Evolutionary conservation across 2,329 filamentous ascomycete genomes (phyloP).

Genomic region (Elsinoe fawcettii): DNA sequence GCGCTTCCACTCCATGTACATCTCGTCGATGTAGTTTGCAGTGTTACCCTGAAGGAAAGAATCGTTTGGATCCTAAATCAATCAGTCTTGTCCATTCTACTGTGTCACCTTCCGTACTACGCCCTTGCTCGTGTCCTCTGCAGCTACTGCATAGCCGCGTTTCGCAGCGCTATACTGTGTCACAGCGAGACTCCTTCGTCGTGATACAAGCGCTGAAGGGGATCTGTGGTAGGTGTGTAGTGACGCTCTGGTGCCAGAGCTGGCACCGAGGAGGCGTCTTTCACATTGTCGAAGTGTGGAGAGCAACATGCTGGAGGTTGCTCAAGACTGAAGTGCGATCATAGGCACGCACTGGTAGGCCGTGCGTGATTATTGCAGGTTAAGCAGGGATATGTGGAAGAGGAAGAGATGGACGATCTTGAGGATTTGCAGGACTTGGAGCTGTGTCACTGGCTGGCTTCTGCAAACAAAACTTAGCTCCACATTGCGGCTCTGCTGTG

Average conservation of each 20-base stretch:
- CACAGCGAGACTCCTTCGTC: conserved; percentile 41
- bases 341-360: conserved; percentile 9
- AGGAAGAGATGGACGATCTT: not conserved
- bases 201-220: conserved; percentile 38
- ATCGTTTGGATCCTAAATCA: conserved; percentile 69
- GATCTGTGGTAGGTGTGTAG: conserved; percentile 36
- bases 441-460: not conserved
- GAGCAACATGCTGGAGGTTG: conserved; percentile 57
- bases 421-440: not conserved
- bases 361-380: conserved; percentile 1
- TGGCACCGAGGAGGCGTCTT: conserved; percentile 54
- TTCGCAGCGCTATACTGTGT: conserved; percentile 36
- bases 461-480: conserved; percentile 1
- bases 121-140: conserved; percentile 52
- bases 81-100: conserved; percentile 22
- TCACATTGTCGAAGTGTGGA: conserved; percentile 58
- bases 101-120: conserved; percentile 42
- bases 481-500: conserved; percentile 8
- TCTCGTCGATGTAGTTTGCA: conserved; percentile 98
- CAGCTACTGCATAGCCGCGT: conserved; percentile 52
- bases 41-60: conserved; percentile 95
- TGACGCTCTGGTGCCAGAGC: conserved; percentile 40
- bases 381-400: not conserved
- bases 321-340: conserved; percentile 2
- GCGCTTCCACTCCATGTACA: conserved; percentile 97